phyloP scores from a whole-genome alignment of 495 filamentous ascomycete species.

The Aspergillus saccharolyticus region DNA sequence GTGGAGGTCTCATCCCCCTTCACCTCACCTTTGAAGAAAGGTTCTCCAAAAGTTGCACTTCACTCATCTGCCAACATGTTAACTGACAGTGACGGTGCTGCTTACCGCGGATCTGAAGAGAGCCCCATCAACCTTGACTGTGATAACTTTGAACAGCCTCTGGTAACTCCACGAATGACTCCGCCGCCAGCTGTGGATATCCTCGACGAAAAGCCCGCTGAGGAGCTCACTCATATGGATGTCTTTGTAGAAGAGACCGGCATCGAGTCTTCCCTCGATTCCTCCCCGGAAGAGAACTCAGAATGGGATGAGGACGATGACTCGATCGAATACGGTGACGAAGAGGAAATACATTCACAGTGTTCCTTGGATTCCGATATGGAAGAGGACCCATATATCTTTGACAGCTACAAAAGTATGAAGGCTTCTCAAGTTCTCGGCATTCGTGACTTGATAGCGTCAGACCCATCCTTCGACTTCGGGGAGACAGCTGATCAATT shows the following conservation, averaged over 20 bases:
- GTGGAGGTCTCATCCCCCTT: conserved; percentile 19
- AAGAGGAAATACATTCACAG: conserved; percentile 1
- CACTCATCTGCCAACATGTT: neutral
- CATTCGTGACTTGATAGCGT: neutral
- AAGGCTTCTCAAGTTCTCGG: neutral
- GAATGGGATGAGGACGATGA: conserved; percentile 11
- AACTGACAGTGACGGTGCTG: neutral
- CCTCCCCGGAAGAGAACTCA: conserved; percentile 3
- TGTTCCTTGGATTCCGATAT: conserved; percentile 9
- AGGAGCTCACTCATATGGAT: conserved; percentile 9
- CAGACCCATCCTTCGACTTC: neutral
- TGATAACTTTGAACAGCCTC: conserved; percentile 14
- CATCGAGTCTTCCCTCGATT: neutral
- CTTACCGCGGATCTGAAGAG: conserved; percentile 8
- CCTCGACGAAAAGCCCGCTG: neutral
- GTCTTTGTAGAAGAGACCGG: conserved; percentile 3
- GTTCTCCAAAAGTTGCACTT: neutral
- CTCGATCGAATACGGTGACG: conserved; percentile 7
- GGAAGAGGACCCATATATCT: conserved; percentile 7
- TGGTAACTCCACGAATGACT: conserved; percentile 23
- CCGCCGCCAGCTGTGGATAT: conserved; percentile 12
- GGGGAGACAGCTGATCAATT: neutral
- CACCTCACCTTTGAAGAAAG: conserved; percentile 18
- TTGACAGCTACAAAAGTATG: neutral
- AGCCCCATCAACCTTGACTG: conserved; percentile 15